phyloP scores from a whole-genome alignment of 2,329 filamentous ascomycete species.

The Botryotinia calthae region DNA sequence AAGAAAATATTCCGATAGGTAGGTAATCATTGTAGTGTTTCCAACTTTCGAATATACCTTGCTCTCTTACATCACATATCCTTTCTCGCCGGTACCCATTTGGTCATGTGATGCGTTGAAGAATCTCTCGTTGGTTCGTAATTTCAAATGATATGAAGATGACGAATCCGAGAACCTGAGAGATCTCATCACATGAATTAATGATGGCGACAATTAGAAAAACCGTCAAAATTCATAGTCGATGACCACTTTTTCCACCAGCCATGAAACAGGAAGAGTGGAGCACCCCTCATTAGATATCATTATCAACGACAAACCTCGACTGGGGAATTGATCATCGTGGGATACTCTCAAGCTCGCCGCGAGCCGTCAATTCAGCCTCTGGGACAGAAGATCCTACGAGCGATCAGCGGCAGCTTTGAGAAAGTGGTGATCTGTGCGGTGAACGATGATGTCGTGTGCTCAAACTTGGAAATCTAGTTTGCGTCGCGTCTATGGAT shows the following conservation, averaged over 20 bases:
- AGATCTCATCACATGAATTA: neutral
- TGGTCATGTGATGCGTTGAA: constrained; percentile 1
- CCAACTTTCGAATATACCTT: neutral
- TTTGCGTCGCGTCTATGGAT: neutral
- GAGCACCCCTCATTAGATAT: neutral
- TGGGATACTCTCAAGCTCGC: neutral
- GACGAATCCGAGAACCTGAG: neutral
- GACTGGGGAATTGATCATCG: neutral
- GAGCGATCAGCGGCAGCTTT: neutral
- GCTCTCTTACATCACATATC: neutral
- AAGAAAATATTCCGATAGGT: neutral
- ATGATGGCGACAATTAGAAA: neutral
- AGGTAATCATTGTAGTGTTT: neutral
- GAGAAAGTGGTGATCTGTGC: constrained; percentile 1
- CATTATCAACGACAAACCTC: neutral
- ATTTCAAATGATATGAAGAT: neutral
- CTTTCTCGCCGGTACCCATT: neutral
- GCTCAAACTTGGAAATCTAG: neutral
- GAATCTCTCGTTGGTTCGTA: neutral
- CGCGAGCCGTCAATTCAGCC: neutral
- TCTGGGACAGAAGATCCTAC: neutral
- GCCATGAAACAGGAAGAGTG: neutral
- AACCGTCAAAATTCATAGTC: neutral
- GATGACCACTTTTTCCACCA: neutral
- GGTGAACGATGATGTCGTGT: constrained; percentile 4